These are phyloP conservation scores for Aquanectria penicillioides DNA, from an alignment of 2,329 filamentous ascomycete species.

Conservation along the genomic window DNA sequence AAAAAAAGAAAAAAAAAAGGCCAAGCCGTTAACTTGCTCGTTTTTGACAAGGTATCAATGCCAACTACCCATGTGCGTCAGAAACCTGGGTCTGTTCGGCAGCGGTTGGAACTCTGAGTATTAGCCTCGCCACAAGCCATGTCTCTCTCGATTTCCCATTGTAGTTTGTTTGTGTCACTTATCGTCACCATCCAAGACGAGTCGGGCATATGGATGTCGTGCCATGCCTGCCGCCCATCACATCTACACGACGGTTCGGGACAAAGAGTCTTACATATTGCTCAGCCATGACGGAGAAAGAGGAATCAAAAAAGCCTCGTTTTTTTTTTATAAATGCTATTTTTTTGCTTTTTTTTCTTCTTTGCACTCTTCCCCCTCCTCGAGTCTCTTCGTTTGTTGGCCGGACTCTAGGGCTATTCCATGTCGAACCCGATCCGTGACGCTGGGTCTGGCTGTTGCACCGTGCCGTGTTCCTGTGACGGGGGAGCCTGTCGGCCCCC, in stretches of 20 bases:
- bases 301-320: neutral
- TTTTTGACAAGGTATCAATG: conserved; percentile 11
- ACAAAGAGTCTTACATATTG: conserved; percentile 9
- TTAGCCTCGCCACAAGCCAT: conserved; percentile 11
- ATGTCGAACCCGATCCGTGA: conserved; percentile 35
- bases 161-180: conserved; percentile 7
- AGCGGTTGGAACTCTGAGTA: conserved; percentile 12
- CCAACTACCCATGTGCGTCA: conserved; percentile 5
- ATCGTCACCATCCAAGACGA: neutral
- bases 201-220: conserved; percentile 10
- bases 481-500: conserved; percentile 21
- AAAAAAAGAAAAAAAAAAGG: conserved; percentile 3
- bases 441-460: conserved; percentile 41
- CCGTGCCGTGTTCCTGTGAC: conserved; percentile 37
- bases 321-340: neutral
- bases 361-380: neutral
- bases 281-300: neutral
- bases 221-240: conserved; percentile 6
- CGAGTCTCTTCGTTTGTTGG: neutral
- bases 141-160: conserved; percentile 11
- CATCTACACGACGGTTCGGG: conserved; percentile 3
- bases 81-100: conserved; percentile 2
- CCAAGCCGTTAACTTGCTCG: conserved; percentile 6
- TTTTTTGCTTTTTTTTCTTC: neutral
- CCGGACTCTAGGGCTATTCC: conserved; percentile 1